phyloP scores from a whole-genome alignment of 305 asterid genomes.

The Plantago coronopus region DNA sequence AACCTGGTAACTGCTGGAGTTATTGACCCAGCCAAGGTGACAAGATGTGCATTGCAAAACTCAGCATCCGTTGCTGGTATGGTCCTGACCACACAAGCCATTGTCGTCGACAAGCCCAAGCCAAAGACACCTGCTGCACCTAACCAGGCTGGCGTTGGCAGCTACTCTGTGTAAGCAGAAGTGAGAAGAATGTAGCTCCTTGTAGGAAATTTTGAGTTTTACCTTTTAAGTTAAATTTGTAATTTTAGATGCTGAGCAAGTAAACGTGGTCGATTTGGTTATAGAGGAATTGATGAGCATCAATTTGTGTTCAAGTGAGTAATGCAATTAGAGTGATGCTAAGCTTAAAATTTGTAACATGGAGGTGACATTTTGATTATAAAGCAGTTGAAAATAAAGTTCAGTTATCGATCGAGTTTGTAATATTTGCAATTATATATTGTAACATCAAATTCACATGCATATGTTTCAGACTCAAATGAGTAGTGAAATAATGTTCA shows the following conservation, averaged over 20 bases:
- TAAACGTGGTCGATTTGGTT: constrained; percentile 1
- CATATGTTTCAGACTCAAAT: no score
- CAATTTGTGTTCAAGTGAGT: background rate
- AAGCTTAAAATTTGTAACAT: background rate
- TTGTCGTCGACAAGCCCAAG: constrained; percentile 73
- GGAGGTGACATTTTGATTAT: background rate
- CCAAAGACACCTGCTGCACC: constrained; percentile 45
- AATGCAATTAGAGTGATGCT: background rate
- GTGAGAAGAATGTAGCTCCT: constrained; percentile 1
- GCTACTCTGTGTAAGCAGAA: constrained; percentile 37
- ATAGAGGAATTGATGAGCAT: background rate
- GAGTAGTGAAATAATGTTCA: no score
- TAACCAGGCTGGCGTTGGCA: constrained; percentile 31
- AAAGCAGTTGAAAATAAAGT: background rate
- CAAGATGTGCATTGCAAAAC: constrained; percentile 92
- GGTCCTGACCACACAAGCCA: constrained; percentile 98
- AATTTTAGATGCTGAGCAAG: background rate
- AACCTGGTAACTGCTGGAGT: constrained; percentile 81
- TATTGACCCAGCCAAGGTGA: constrained; percentile 96
- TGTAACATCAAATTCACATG: no score
- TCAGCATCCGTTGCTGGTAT: constrained; percentile 97
- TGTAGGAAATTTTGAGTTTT: constrained; percentile 20
- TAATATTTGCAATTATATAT: background rate
- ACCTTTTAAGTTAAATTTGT: background rate
- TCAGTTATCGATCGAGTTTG: no score